Conservation (phyloP, 2,329 filamentous ascomycete genomes). For the Ambrosiella beaveri region DNA sequence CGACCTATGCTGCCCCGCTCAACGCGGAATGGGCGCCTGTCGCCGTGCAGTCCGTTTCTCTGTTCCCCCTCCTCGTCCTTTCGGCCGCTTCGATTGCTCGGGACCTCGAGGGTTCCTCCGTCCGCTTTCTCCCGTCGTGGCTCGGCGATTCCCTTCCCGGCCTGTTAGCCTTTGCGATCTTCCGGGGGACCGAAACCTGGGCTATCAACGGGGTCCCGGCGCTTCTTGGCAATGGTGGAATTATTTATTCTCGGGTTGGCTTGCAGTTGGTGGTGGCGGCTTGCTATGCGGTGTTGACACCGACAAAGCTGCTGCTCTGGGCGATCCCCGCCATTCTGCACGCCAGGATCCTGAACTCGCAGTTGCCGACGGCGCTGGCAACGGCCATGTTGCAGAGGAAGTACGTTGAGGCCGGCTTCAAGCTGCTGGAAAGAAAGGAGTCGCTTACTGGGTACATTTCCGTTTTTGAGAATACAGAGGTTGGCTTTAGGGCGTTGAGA, state of each 20-base stretch:
- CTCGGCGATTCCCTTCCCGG: constrained; percentile 48
- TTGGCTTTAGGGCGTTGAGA: constrained; percentile 64
- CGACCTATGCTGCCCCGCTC: constrained; percentile 43
- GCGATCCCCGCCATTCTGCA: constrained; percentile 58
- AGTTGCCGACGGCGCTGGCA: constrained; percentile 45
- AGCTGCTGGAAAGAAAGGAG: constrained; percentile 64
- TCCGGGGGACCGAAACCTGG: constrained; percentile 32
- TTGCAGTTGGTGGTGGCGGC: constrained; percentile 51
- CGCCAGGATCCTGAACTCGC: constrained; percentile 54
- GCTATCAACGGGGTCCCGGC: constrained; percentile 25
- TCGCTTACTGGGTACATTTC: constrained; percentile 86
- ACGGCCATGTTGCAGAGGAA: constrained; percentile 47
- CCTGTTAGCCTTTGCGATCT: constrained; percentile 47
- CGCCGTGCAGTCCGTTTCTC: constrained; percentile 54
- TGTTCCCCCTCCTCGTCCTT: constrained; percentile 51
- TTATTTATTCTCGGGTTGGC: constrained; percentile 53
- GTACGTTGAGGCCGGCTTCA: constrained; percentile 49
- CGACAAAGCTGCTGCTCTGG: constrained; percentile 34
- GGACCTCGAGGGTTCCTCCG: constrained; percentile 14
- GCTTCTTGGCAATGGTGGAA: constrained; percentile 37
- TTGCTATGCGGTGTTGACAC: constrained; percentile 40
- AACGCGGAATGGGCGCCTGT: constrained; percentile 58
- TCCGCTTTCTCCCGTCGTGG: constrained; percentile 36
- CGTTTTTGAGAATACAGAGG: constrained; percentile 57
- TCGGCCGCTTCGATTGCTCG: constrained; percentile 50